Evolutionary conservation across 2,329 filamentous ascomycete species (phyloP).

Genomic region (Fusarium oligoseptatum): DNA sequence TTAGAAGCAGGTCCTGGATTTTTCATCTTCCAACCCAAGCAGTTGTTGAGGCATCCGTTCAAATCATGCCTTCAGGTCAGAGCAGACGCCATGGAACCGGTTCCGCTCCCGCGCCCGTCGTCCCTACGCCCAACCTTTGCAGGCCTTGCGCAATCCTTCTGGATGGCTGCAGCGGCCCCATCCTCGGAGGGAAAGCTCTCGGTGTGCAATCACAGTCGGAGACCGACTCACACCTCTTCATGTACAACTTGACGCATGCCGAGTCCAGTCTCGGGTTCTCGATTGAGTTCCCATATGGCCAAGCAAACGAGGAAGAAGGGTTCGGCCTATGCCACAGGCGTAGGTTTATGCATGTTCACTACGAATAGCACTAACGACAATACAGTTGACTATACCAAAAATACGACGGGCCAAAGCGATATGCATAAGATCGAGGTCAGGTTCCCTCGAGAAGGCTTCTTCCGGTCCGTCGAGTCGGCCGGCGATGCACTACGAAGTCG

Average conservation of each 20-base stretch:
- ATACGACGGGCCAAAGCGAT: background rate
- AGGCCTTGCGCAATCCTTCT: background rate
- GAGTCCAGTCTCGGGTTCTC: background rate
- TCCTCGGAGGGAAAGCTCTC: background rate
- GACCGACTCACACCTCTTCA: background rate
- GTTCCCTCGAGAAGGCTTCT: background rate
- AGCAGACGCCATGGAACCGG: too few relatives aligned
- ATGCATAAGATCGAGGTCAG: background rate
- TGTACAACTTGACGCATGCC: background rate
- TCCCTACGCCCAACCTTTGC: too few relatives aligned
- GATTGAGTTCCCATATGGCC: background rate
- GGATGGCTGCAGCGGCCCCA: background rate
- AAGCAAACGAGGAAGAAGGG: background rate
- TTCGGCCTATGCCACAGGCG: background rate
- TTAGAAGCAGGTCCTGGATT: background rate
- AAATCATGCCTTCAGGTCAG: background rate
- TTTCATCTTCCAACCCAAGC: background rate
- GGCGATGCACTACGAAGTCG: background rate
- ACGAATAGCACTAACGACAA: background rate
- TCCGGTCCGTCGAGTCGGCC: background rate
- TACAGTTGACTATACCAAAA: background rate
- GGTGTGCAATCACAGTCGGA: background rate
- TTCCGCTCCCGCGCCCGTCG: background rate
- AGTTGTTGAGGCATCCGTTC: background rate
- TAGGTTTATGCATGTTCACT: background rate